Evolutionary conservation across 2,329 filamentous ascomycete species (phyloP), one percentile per base, ranked within the genome.

Genomic region (Calonectria ilicicola): DNA sequence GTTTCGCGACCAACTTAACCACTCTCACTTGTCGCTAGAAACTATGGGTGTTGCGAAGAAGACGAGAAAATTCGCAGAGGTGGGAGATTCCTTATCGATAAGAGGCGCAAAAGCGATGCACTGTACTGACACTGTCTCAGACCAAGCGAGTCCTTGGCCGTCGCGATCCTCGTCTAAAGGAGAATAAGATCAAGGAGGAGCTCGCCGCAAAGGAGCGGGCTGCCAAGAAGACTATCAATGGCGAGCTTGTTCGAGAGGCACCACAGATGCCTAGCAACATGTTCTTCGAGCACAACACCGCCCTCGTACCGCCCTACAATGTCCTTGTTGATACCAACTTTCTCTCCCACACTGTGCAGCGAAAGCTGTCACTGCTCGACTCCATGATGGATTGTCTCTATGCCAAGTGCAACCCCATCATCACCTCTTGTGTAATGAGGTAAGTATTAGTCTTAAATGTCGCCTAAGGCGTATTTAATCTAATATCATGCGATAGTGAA

Each of bases 331-430:
- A 98, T 83, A 96, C 95, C 83, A 98, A 98, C 82, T 98, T 98
- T 82, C 89, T 98, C 75, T 95, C 92, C 46, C 95, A 98, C 84
- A 97, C 95, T 0, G 94, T 98, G 2, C 94, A 96, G 84, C 92
- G 93, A 77, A 98, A 99, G 86, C 91, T 98, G 23, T 95, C 96
- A 40, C 87, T 98, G 15, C 89, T 98, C 23, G 93, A 96, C 73
- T 92, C 93, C 3, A 94, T 98, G 87, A 98, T 98, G 95, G 95
- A 98, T 83, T 94, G 94, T 67, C 89, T 99, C 5, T 98, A 96
- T 83, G 96, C 96, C 21, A 97, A 97, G 80, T 97, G 94, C 83
- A 95, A 92, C 26, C 95, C 95, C 21, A 93, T 97, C 76, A 95
- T 98, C 77, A 98, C 95, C 2, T 87, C 81, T 72, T 89, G 94